Base-by-base conservation (phyloP, 345 rosid species). In the Acer saccharum region DNA sequence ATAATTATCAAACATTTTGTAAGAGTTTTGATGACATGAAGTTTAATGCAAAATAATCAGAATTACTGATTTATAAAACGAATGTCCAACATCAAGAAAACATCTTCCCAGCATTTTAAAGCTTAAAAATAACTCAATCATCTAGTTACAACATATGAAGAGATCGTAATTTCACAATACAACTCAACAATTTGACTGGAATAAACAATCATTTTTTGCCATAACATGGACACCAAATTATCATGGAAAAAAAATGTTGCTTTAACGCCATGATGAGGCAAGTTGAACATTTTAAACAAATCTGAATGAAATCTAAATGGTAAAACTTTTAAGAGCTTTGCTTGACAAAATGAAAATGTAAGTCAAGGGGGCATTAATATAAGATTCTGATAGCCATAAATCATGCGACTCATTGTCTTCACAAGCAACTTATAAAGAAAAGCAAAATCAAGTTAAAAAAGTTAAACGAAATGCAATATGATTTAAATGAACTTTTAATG, bases 401-500 rank as follows among this genome's bases (percentile, higher is more conserved):
- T 46, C 3, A 10, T 46, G 10, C 10, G 13, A 46, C 14, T 43
- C 46, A 43, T 43, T 46, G 4, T 46, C 13, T 46, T 46, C 50
- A 9, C 50, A 46, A 10, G 50, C 50, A 46, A 46, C 50, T 46
- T 46, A 46, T 46, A 46, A 46, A 46, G 14, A 46, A 10, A 46
- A 46, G 10, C 11, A 10, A 46, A 46, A 46, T 46, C 50, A 46
- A 46, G 50, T 46, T 46, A 46, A 46, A 3, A 46, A 46, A 46
- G 13, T 46, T 46, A 2, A 46, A 46, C 2, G 50, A 46, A 46
- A 46, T 46, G 13, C 12, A 46, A 10, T 46, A 46, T 46, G 50
- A 46, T 46, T 46, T 46, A 46, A 46, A 46, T 69, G 60, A 69
- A 46, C 58, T 69, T 48, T 27, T 69, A 69, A 69, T 69, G 29